Base-by-base conservation (phyloP, 495 filamentous ascomycete genomes). In the Penicillium macrosclerotiorum region DNA sequence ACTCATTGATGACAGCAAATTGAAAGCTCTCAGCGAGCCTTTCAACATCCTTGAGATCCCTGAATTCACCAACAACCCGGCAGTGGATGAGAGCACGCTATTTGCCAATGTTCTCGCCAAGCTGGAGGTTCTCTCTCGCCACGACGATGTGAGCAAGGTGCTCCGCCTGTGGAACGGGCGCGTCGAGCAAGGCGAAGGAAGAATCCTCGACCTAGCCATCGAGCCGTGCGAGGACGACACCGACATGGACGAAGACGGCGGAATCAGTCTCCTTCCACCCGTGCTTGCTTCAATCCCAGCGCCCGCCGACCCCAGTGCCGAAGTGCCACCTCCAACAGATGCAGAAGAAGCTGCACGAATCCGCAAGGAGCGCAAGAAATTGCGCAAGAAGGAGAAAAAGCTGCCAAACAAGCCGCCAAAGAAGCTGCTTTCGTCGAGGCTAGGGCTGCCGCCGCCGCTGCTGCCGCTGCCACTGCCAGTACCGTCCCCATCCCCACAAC, bases 21-120 rank as follows among this genome's bases (percentile, higher is more conserved):
- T 86, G 48, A 98, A 97, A 71, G 93, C 85, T 2, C 72, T 74
- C 38, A 82, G 77, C 45, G 86, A 98, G 60, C 94, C 94, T 0
- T 81, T 77, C 67, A 98, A 97, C 46, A 77, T 89, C 16, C 63
- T 97, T 8, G 71, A 84, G 48, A 73, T 97, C 25, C 84, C 89
- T 0, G 90, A 93, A 57, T 96, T 92, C 59, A 60, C 52, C 1
- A 64, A 62, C 4, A 39, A 54, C 24, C 50, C 54, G 0, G 37
- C 29, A 17, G 32, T 54, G 8, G 63, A 68, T 31, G 67, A 72
- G 22, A 52, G 59, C 8, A 38, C 7, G 1, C 59, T 73, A 3
- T 69, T 75, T 19, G 40, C 47, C 0, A 64, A 55, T 16, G 62
- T 73, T 7, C 59, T 72, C 18, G 38, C 41, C 8, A 52, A 49